Percentiles rank a stretch among this genome's conserved stretches.
Conservation (phyloP, 2,329 filamentous ascomycete species). For the Penicillium sp. region DNA sequence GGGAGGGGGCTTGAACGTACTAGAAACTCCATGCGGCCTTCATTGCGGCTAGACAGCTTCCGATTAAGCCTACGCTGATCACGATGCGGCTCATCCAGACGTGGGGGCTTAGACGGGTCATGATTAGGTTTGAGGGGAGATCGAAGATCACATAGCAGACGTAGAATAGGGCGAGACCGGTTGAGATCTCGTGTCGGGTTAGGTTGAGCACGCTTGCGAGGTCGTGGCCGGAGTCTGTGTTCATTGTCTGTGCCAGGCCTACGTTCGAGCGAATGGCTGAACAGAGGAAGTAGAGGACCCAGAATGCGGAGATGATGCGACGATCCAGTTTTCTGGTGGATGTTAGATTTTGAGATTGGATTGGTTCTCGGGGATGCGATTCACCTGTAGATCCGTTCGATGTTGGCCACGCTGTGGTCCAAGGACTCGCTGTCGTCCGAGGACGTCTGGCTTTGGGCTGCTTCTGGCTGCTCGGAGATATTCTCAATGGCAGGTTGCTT, state of each 20-base stretch:
- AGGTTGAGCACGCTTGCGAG: constrained; percentile 69
- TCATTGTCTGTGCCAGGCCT: constrained; percentile 94
- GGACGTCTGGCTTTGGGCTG: not conserved
- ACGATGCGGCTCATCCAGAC: constrained; percentile 93
- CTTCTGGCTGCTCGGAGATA: constrained; percentile 13
- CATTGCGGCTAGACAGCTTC: constrained; percentile 78
- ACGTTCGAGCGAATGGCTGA: constrained; percentile 90
- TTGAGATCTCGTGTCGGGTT: constrained; percentile 73
- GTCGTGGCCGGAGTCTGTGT: constrained; percentile 66
- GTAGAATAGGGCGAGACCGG: constrained; percentile 83
- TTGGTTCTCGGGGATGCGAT: not conserved
- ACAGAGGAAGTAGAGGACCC: constrained; percentile 87
- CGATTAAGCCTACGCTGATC: constrained; percentile 79
- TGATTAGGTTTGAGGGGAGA: constrained; percentile 81
- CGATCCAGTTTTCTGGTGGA: constrained; percentile 53
- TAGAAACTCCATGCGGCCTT: constrained; percentile 81
- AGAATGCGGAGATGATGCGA: constrained; percentile 71
- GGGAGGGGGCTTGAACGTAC: constrained; percentile 40
- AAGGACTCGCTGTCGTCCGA: constrained; percentile 23
- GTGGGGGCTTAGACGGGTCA: constrained; percentile 79
- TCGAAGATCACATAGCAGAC: constrained; percentile 90
- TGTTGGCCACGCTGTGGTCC: constrained; percentile 33
- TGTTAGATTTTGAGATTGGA: not conserved
- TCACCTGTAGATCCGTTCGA: constrained; percentile 42
- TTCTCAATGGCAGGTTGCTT: constrained; percentile 14